These are phyloP conservation scores for Pistacia vera DNA, from an alignment of 345 rosid genomes.

Conservation along the genomic window DNA sequence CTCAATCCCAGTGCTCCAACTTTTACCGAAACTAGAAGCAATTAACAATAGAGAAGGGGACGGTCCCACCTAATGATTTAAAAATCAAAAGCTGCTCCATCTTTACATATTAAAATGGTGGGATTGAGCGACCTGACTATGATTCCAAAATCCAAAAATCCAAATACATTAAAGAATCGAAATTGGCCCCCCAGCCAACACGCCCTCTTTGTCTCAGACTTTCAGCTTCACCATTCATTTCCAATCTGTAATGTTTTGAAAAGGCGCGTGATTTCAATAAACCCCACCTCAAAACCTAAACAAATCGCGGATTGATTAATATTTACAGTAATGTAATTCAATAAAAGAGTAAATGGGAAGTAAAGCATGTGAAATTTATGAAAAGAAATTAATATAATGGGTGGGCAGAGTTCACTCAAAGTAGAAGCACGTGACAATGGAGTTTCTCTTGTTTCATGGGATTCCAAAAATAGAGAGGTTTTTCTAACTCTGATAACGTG, in stretches of 20 bases:
- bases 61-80: not conserved
- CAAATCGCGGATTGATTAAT: not conserved
- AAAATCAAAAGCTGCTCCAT: not conserved
- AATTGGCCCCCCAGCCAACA: constrained; percentile 1
- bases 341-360: too few species aligned
- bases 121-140: too few species aligned
- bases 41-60: too few species aligned
- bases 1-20: too few species aligned
- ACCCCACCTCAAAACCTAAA: not conserved
- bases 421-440: not conserved
- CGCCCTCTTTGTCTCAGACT: constrained; percentile 29
- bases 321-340: too few species aligned
- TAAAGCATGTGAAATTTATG: too few species aligned
- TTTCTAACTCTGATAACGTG: not conserved
- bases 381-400: not conserved
- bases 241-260: not conserved
- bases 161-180: not conserved
- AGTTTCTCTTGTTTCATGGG: not conserved
- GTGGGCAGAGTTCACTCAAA: not conserved
- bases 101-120: not conserved
- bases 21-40: not conserved
- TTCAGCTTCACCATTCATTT: not conserved
- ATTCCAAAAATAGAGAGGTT: not conserved
- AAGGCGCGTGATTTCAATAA: not conserved
- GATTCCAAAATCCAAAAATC: not conserved